Base-by-base conservation (phyloP, 1,284 basidiomycete species). In the Chalciporus piperatoides region DNA sequence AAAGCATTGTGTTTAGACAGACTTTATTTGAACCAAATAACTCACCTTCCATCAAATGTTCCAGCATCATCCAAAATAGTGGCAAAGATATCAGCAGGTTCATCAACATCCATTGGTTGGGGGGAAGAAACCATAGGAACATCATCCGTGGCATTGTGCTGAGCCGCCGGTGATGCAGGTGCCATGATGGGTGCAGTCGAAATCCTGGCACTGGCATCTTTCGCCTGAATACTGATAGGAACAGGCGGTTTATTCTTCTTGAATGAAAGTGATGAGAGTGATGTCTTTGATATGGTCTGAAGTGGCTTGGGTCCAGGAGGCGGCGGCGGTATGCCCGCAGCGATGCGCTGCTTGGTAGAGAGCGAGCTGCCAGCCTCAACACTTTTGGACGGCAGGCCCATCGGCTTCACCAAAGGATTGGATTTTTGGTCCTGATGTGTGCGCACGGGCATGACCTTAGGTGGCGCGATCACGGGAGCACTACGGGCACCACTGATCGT, bases 261-360 rank as follows among this genome's bases (percentile, higher is more conserved):
- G 57, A 80, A 76, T 33, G 63, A 72, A 12, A 77, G 64, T n/a
- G 53, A 33, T 32, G 55, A 42, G 14, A 68, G 46, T n/a, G 62
- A 48, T 37, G 51, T 63, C 49, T 63, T 69, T 14, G 59, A 52
- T 33, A 23, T 15, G 3, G 56, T 56, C 21, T 70, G 52, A 38
- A 62, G 57, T 3, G 65, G 52, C 21, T 65, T 56, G 1, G 67
- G 60, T 47, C 67, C 54, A 12, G 63, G 56, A 25, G 64, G 51
- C 17, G 62, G 61, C 11, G 65, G 67, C 7, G 56, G 61, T 47
- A 74, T 56, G n/a, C 67, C 68, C 41, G 71, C 68, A 24, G 69
- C 68, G 9, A 80, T 57, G 3, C 77, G 71, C 43, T 77, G 73
- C 55, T 81, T 80, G 1, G 78, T 80, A 27, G 70, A 67, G 30